These are phyloP conservation scores for Blastocystis sp. DNA, from an alignment of 352 stramenopile species.

Conservation along the genomic window DNA sequence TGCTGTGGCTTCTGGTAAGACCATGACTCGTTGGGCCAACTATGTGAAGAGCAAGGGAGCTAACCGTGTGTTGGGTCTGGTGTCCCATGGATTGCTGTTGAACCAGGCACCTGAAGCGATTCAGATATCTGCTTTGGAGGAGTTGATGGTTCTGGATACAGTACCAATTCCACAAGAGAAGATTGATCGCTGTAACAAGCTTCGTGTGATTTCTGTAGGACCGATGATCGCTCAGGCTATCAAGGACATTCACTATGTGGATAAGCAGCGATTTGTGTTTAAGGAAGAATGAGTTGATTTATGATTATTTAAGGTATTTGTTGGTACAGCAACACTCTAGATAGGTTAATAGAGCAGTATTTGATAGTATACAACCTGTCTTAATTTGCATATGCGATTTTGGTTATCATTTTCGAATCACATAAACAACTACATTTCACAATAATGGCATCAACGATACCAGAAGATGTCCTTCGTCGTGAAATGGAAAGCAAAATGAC, in stretches of 20 bases:
- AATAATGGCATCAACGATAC: background rate
- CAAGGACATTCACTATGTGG: slow-evolving; percentile 38
- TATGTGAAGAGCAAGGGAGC: slow-evolving; percentile 86
- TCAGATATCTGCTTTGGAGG: slow-evolving; percentile 51
- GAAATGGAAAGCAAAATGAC: slow-evolving; percentile 59
- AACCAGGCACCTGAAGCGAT: slow-evolving; percentile 60
- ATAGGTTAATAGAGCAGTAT: background rate
- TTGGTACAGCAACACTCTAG: background rate
- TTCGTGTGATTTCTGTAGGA: slow-evolving; percentile 63
- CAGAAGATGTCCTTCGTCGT: slow-evolving; percentile 9
- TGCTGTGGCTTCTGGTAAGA: slow-evolving; percentile 97
- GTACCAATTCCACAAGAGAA: slow-evolving; percentile 64
- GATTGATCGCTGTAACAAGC: slow-evolving; percentile 60
- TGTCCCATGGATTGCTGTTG: slow-evolving; percentile 80
- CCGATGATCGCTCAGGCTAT: slow-evolving; percentile 13
- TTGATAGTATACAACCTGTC: too few species aligned
- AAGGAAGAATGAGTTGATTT: slow-evolving; percentile 3
- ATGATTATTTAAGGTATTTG: background rate
- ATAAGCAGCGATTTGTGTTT: slow-evolving; percentile 39
- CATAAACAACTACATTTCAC: background rate
- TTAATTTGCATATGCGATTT: background rate
- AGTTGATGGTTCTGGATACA: slow-evolving; percentile 65
- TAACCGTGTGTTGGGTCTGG: slow-evolving; percentile 93
- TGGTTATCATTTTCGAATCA: background rate
- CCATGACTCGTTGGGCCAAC: slow-evolving; percentile 88